Evolutionary conservation across 2,329 filamentous ascomycete genomes (phyloP).

Genomic region (Ophiobolus disseminans): DNA sequence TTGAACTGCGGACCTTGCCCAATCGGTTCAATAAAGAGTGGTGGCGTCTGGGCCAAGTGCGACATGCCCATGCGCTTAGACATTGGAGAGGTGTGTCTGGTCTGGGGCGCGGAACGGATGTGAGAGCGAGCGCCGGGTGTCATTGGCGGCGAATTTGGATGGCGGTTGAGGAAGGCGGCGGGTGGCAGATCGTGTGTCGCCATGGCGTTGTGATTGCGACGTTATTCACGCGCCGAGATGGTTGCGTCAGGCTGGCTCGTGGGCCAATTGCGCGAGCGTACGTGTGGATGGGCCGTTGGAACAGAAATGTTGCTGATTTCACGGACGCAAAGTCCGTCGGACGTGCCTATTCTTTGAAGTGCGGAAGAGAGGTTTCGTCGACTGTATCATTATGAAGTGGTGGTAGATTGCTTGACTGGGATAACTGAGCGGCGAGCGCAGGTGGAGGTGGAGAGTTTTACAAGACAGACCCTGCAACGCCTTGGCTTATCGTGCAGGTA

Average conservation of each 20-base stretch:
- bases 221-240: slow-evolving; percentile 33
- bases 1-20: slow-evolving; percentile 44
- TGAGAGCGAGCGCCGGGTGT: slow-evolving; percentile 40
- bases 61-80: slow-evolving; percentile 43
- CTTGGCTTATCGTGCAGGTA: slow-evolving; percentile 49
- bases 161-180: slow-evolving; percentile 38
- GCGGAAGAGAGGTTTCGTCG: slow-evolving; percentile 44
- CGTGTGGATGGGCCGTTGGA: slow-evolving; percentile 33
- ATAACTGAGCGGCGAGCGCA: slow-evolving; percentile 42
- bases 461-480: slow-evolving; percentile 49
- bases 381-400: slow-evolving; percentile 51
- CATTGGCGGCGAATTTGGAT: slow-evolving; percentile 48
- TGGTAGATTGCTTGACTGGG: slow-evolving; percentile 38
- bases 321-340: slow-evolving; percentile 44
- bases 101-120: slow-evolving; percentile 36
- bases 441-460: slow-evolving; percentile 45
- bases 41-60: slow-evolving; percentile 44
- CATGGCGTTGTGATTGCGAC: slow-evolving; percentile 36
- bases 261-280: slow-evolving; percentile 40
- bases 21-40: slow-evolving; percentile 44
- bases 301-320: slow-evolving; percentile 25
- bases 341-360: slow-evolving; percentile 40
- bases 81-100: slow-evolving; percentile 42
- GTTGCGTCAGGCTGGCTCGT: slow-evolving; percentile 37
- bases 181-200: slow-evolving; percentile 40